Base-by-base conservation (phyloP, 305 asterid genomes). In the Lippia alba region DNA sequence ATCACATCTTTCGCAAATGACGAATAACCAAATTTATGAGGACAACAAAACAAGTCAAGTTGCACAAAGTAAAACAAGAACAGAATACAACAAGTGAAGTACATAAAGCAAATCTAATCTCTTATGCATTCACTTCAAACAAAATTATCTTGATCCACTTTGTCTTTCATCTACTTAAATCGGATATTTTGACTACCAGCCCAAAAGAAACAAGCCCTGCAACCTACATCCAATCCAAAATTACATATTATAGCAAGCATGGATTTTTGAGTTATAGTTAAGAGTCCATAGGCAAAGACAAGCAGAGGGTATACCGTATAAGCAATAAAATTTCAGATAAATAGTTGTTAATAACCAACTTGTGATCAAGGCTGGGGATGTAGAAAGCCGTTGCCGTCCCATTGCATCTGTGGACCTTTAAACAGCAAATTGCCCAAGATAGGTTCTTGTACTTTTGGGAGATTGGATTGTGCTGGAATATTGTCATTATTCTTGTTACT, bases 381-480 rank as follows among this genome's bases (percentile, higher is more conserved):
- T 14, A 67, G 56, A 54, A 68, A 66, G 69, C 82, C 85, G 58
- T 75, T 80, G 66, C 72, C 65, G 67, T 74, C 75, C 74, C 73
- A 69, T 54, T 66, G 81, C 39, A 63, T 3, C 20, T 66, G 51
- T 17, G 79, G 76, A 66, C 6, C 66, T 57, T 72, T 79, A 61
- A 84, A 79, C 76, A 89, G 74, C 67, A 88, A 71, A 83, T 76
- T 87, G 59, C 91, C 73, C 82, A 89, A 61, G 64, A 84, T 20
- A 24, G 96, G 96, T 64, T 83, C 96, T 75, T 73, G 86, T 41
- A 66, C 77, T 76, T 67, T 74, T 3, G 76, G 76, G 67, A 73
- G 69, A 70, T 71, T 63, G 5, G 83, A 49, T 74, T 82, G 79
- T 62, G 72, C 76, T 10, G 83, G 79, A 71, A 56, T 65, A 59